Percentiles rank a stretch among this genome's conserved stretches.
Conservation (phyloP, 108 stramenopile genomes). For the Cyclostephanos invisitatus region DNA sequence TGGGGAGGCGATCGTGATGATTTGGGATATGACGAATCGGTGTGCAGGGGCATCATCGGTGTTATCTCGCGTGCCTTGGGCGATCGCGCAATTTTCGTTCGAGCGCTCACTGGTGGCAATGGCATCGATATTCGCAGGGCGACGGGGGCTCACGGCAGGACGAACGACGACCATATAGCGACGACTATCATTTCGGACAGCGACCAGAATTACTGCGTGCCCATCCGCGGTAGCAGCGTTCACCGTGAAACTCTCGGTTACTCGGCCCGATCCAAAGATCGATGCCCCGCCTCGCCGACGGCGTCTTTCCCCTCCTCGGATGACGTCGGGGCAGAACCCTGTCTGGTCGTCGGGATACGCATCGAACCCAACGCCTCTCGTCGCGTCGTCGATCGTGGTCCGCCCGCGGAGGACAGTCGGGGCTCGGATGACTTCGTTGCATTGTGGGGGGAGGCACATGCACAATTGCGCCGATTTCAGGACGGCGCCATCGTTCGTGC, state of each 20-base stretch:
- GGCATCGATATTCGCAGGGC: slow-evolving; percentile 41
- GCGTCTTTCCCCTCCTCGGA: slow-evolving; percentile 29
- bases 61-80: slow-evolving; percentile 68
- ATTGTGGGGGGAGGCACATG: slow-evolving; percentile 74
- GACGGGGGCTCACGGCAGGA: slow-evolving; percentile 9
- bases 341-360: slow-evolving; percentile 55
- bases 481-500: slow-evolving; percentile 92
- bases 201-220: slow-evolving; percentile 40
- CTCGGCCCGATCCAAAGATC: slow-evolving; percentile 12
- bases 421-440: slow-evolving; percentile 61
- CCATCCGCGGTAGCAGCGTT: slow-evolving; percentile 35
- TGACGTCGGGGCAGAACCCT: slow-evolving; percentile 7
- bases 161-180: slow-evolving; percentile 9
- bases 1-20: slow-evolving; percentile 50
- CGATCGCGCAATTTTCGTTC: slow-evolving; percentile 58
- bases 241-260: neutral
- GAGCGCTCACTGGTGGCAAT: slow-evolving; percentile 76
- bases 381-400: slow-evolving; percentile 82
- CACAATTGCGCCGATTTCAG: slow-evolving; percentile 81
- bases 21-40: slow-evolving; percentile 56
- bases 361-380: slow-evolving; percentile 70
- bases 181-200: slow-evolving; percentile 35
- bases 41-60: slow-evolving; percentile 51
- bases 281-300: slow-evolving; percentile 15
- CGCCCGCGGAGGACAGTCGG: slow-evolving; percentile 67